Base-by-base conservation (phyloP, 768 basidiomycete species). In the Lactifluus pinguis region DNA sequence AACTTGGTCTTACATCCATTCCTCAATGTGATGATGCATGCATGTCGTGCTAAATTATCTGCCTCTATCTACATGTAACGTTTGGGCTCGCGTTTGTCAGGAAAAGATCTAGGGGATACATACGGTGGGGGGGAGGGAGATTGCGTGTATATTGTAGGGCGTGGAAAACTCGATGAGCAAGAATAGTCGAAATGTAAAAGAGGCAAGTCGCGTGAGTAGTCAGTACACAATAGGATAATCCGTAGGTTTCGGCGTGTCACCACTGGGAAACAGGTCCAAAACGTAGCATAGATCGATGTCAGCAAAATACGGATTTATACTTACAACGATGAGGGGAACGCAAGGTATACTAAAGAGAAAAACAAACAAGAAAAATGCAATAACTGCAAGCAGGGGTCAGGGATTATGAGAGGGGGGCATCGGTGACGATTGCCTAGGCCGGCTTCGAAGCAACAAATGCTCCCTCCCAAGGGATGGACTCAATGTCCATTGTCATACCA, bases 371-470 rank as follows among this genome's bases (percentile, higher is more conserved):
- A 54, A 60, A 42, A 36, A 53, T 41, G 44, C 19, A 54, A 60
- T 44, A 51, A 13, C 38, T 47, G 55, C 29, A 47, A 56, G 29
- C 41, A 30, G 42, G 17, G 30, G 15, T 45, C 36, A 30, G 30
- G 10, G 57, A 2, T 30, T 42, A 10, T 8, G 41, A n/a, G 51
- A 25, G 49, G 48, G 42, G 7, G 53, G 9, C 11, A 6, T 4
- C 29, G n/a, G 44, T 13, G 17, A 61, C 10, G 44, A n/a, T 48
- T n/a, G 39, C 36, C 47, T 63, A 49, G 19, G 42, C 19, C 53
- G 79, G 72, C 69, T 75, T 75, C 38, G 82, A 80, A 77, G 85
- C 80, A 47, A 79, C 76, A 65, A 88, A 86, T 7, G 87, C 77
- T 34, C 83, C 80, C 68, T 89, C 87, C 70, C 81, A 82, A 11